Conservation (phyloP, 2,329 filamentous ascomycete species). For the Monosporascus sp. region DNA sequence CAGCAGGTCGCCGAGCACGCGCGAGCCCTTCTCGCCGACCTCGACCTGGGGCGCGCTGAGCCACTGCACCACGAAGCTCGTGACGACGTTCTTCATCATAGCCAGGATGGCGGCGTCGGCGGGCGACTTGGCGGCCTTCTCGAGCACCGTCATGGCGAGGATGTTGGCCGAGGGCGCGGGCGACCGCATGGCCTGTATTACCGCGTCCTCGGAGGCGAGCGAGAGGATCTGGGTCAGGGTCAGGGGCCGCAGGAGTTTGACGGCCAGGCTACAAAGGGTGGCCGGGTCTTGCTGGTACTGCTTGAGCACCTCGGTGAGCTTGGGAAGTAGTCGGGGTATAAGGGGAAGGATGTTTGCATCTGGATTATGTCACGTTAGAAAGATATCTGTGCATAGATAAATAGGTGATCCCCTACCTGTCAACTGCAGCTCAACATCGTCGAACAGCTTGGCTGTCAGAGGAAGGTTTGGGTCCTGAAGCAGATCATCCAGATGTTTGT, state of each 20-base stretch:
- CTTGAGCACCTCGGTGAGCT: constrained; percentile 48
- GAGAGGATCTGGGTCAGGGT: constrained; percentile 46
- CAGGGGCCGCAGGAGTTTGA: constrained; percentile 52
- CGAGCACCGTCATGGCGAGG: constrained; percentile 51
- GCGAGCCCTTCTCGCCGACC: constrained; percentile 49
- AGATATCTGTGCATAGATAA: too few species aligned
- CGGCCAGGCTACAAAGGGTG: constrained; percentile 46
- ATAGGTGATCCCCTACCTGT: constrained; percentile 34
- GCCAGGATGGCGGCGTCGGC: constrained; percentile 47
- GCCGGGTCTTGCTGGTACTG: constrained; percentile 46
- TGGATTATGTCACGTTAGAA: constrained; percentile 17
- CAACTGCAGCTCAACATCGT: constrained; percentile 55
- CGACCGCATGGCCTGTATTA: constrained; percentile 49
- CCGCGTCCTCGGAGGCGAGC: constrained; percentile 45
- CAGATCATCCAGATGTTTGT: constrained; percentile 49
- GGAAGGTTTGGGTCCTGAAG: constrained; percentile 35
- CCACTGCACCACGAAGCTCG: constrained; percentile 47
- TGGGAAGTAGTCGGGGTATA: constrained; percentile 49
- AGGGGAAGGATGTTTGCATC: constrained; percentile 49
- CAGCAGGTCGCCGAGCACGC: constrained; percentile 48
- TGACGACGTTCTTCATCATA: constrained; percentile 43
- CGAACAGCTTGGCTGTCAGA: constrained; percentile 48
- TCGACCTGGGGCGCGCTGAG: constrained; percentile 47
- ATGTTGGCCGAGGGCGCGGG: constrained; percentile 52
- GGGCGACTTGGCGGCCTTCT: constrained; percentile 47